A percentile compares a stretch with the other conserved stretches of the same genome.
These are phyloP conservation scores for Hyaloscypha bicolor DNA, from an alignment of 495 filamentous ascomycete genomes.

Conservation along the genomic window DNA sequence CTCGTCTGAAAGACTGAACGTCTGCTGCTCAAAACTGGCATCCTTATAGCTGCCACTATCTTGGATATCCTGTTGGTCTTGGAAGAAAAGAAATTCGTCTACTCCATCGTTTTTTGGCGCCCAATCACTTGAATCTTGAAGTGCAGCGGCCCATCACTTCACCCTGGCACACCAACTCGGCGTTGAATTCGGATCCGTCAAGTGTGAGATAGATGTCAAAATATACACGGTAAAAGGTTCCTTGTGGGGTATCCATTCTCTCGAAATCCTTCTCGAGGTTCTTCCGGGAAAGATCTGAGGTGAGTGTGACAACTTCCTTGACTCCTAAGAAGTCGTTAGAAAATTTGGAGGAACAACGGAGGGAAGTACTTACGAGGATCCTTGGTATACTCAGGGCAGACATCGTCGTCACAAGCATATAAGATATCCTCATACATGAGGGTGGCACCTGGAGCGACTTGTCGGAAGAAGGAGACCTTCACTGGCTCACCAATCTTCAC, in stretches of 20 bases:
- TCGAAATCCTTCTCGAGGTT: slow-evolving; percentile 99
- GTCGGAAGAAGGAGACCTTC: slow-evolving; percentile 98
- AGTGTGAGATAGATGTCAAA: slow-evolving; percentile 88
- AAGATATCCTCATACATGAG: slow-evolving; percentile 99
- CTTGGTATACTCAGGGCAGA: slow-evolving; percentile 98
- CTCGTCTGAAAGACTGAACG: background rate
- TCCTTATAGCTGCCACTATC: background rate
- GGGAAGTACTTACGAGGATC: slow-evolving; percentile 83
- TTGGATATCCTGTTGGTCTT: background rate
- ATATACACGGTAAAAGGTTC: slow-evolving; percentile 92
- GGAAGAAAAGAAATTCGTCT: slow-evolving; percentile 31
- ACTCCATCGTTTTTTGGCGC: slow-evolving; percentile 1
- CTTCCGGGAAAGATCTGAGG: slow-evolving; percentile 94
- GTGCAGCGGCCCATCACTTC: slow-evolving; percentile 98
- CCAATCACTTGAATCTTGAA: slow-evolving; percentile 69
- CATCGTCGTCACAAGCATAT: slow-evolving; percentile 97
- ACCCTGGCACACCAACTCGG: slow-evolving; percentile 96
- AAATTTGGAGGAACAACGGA: background rate
- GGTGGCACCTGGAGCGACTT: slow-evolving; percentile 95
- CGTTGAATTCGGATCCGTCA: slow-evolving; percentile 96
- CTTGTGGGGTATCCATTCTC: slow-evolving; percentile 98
- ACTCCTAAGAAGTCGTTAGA: slow-evolving; percentile 67
- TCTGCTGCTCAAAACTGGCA: background rate
- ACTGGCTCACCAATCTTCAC: slow-evolving; percentile 99
- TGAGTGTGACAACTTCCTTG: slow-evolving; percentile 98